Percentiles rank a stretch among this genome's conserved stretches.
Evolutionary conservation across 176 grass and related monocot species (phyloP).

Genomic region (Ensete glaucum): DNA sequence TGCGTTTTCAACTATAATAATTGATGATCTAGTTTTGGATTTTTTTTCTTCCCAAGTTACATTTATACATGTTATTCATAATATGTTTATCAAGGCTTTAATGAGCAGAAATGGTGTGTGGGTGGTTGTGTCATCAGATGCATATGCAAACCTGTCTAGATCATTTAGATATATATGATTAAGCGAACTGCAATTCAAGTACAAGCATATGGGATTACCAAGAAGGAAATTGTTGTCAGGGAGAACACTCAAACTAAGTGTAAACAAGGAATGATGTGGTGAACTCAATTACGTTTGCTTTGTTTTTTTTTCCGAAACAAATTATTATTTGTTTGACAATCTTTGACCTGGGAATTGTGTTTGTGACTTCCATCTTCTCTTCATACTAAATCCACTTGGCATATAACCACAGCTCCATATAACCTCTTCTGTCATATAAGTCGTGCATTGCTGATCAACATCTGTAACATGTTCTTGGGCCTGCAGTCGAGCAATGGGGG

Average conservation of each 20-base stretch:
- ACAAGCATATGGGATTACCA: too few relatives aligned
- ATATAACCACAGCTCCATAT: background rate
- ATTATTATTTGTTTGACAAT: slow-evolving; percentile 14
- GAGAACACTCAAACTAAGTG: too few relatives aligned
- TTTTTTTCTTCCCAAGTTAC: background rate
- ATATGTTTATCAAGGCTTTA: background rate
- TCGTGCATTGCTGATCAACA: background rate
- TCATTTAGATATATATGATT: too few relatives aligned
- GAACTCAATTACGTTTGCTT: background rate
- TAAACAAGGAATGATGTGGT: background rate
- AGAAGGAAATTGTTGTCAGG: too few relatives aligned
- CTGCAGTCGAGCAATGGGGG: slow-evolving; percentile 74
- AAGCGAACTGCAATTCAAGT: too few relatives aligned
- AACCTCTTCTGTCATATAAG: background rate
- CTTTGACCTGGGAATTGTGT: slow-evolving; percentile 14
- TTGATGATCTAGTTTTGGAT: background rate
- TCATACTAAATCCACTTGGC: background rate
- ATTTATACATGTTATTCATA: background rate
- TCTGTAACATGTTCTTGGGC: slow-evolving; percentile 17
- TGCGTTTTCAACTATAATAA: background rate
- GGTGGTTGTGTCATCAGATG: background rate
- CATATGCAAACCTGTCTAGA: too few relatives aligned
- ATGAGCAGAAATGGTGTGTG: background rate
- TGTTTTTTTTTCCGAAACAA: background rate
- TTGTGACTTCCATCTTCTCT: background rate